Evolutionary conservation across 306 rosid species (phyloP), one percentile per base, ranked within the genome.

Genomic region (Macrotyloma uniflorum): DNA sequence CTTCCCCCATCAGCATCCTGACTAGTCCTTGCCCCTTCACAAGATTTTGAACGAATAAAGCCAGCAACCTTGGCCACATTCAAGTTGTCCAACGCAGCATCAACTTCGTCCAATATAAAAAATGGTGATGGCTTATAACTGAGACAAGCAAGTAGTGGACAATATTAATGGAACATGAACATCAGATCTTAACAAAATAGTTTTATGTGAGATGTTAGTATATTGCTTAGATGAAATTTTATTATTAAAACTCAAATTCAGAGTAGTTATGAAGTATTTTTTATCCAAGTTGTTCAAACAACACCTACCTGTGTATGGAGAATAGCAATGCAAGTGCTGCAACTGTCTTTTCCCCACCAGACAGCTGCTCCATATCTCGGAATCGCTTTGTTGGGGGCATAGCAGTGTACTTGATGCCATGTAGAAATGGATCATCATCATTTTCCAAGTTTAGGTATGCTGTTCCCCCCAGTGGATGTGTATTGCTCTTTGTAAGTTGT

Each of bases 381-480:
- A 91, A 96, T 43, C 99, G 96, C 91, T 96, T 96, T 62, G 98
- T 91, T 76, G 99, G 99, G 70, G 99, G 99, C 99, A 95, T 95
- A 64, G 97, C 95, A 66, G 99, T 92, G 85, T 91, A 95, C 88
- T 93, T 95, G 76, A 91, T 93, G 68, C 99, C 99, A 81, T 93
- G 96, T 70, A 95, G 82, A 90, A 84, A 95, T 43, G 99, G 99
- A 86, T 95, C 99, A 46, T 95, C 99, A 11, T 95, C 99, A 72
- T 93, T 95, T 87, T 95, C 99, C 84, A 95, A 86, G 85, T 95
- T 95, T 72, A 95, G 67, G 80, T 93, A 95, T 16, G 99, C 96
- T 24, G 98, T 87, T 57, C 99, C 99, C 67, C 96, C 97, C 87
- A 95, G 82, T 23, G 97, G 99, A 82, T 93, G 98, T 23, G 98